Evolutionary conservation across 352 stramenopile genomes (phyloP).

Genomic region (Phytopythium aichiense): DNA sequence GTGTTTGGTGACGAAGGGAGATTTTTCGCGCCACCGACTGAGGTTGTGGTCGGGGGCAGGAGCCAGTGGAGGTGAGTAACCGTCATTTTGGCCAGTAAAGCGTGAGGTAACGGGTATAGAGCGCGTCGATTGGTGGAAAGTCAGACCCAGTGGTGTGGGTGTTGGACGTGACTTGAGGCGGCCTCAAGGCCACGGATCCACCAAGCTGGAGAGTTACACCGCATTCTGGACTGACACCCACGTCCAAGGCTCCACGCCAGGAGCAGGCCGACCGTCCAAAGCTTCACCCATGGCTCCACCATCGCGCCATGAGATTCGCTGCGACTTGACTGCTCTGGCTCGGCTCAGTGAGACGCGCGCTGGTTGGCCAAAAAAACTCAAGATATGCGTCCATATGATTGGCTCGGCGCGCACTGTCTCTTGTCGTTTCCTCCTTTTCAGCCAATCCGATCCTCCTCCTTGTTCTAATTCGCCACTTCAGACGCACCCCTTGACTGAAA

Average conservation of each 20-base stretch:
- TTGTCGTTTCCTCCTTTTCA: background rate
- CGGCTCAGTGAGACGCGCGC: background rate
- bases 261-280: too few relatives aligned
- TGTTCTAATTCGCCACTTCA: background rate
- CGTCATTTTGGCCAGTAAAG: background rate
- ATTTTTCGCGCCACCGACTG: background rate
- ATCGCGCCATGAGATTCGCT: background rate
- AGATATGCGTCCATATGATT: background rate
- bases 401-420: background rate
- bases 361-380: background rate
- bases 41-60: background rate
- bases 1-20: background rate
- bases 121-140: background rate
- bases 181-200: too few relatives aligned
- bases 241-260: too few relatives aligned
- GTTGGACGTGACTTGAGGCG: too few relatives aligned
- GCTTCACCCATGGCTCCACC: too few relatives aligned
- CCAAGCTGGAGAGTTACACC: too few relatives aligned
- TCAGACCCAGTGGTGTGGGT: background rate
- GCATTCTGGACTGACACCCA: too few relatives aligned
- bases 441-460: background rate
- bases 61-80: background rate
- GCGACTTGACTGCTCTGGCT: background rate
- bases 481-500: background rate
- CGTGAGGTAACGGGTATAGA: background rate